Evolutionary conservation across 2,329 filamentous ascomycete genomes (phyloP).

Genomic region (Venturia oleaginea): DNA sequence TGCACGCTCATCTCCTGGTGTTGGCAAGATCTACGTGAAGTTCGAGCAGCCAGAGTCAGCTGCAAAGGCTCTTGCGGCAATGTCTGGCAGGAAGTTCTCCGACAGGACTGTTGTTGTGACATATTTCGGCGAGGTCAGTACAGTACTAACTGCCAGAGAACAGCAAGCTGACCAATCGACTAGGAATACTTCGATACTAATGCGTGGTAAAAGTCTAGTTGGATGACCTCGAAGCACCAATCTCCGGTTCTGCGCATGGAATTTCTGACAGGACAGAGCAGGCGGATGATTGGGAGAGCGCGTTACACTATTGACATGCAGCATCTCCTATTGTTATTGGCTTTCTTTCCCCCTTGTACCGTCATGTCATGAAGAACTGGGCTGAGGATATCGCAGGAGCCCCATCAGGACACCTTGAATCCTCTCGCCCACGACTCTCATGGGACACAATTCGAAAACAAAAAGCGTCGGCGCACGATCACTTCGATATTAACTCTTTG

Average conservation of each 20-base stretch:
- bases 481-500: slow-evolving; percentile 3
- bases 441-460: neutral
- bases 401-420: neutral
- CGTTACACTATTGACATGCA: slow-evolving; percentile 6
- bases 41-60: slow-evolving; percentile 72
- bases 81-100: slow-evolving; percentile 92
- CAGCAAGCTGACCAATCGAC: slow-evolving; percentile 13
- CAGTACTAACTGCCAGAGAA: neutral
- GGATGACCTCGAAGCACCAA: neutral
- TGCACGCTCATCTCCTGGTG: slow-evolving; percentile 73
- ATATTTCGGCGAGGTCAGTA: slow-evolving; percentile 78
- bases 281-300: neutral
- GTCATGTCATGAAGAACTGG: neutral
- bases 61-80: slow-evolving; percentile 73
- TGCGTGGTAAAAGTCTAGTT: slow-evolving; percentile 56
- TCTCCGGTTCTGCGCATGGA: neutral
- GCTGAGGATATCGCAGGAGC: slow-evolving; percentile 6
- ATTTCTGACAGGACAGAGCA: neutral
- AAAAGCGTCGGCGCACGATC: slow-evolving; percentile 3
- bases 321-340: neutral
- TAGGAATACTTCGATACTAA: slow-evolving; percentile 90
- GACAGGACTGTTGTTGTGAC: slow-evolving; percentile 94
- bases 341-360: slow-evolving; percentile 1
- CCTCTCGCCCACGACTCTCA: slow-evolving; percentile 1
- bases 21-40: slow-evolving; percentile 97